phyloP scores from a whole-genome alignment of 345 rosid genomes.

The Punica granatum region DNA sequence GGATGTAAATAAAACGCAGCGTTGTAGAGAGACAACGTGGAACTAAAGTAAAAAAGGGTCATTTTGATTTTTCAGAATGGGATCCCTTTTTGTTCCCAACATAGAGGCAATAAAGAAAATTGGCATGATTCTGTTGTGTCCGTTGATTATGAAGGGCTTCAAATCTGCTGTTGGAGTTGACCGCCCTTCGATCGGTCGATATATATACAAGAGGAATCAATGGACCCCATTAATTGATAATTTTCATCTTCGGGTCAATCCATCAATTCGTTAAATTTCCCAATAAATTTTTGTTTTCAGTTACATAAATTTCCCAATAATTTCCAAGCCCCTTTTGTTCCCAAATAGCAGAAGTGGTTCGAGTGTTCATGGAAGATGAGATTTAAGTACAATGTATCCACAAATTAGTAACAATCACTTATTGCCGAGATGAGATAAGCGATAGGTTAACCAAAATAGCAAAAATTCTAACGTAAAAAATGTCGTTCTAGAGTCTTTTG shows the following conservation, averaged over 20 bases:
- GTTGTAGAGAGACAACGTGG: background rate
- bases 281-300: too few relatives aligned
- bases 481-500: too few relatives aligned
- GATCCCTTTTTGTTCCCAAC: slow-evolving; percentile 1
- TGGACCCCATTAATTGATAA: background rate
- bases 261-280: background rate
- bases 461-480: too few relatives aligned
- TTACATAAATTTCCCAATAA: background rate
- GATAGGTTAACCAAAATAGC: too few relatives aligned
- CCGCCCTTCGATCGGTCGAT: background rate
- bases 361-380: too few relatives aligned
- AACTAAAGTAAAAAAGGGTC: background rate
- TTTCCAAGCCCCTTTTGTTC: background rate
- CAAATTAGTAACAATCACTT: too few relatives aligned
- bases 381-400: too few relatives aligned
- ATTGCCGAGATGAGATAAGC: too few relatives aligned
- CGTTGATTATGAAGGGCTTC: background rate
- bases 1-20: background rate
- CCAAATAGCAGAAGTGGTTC: background rate
- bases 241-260: background rate
- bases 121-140: background rate
- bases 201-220: background rate
- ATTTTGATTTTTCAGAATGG: background rate
- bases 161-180: background rate
- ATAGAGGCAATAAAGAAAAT: slow-evolving; percentile 1